Evolutionary conservation across 108 stramenopile genomes (phyloP).

Genomic region (Fistulifera pelliculosa): DNA sequence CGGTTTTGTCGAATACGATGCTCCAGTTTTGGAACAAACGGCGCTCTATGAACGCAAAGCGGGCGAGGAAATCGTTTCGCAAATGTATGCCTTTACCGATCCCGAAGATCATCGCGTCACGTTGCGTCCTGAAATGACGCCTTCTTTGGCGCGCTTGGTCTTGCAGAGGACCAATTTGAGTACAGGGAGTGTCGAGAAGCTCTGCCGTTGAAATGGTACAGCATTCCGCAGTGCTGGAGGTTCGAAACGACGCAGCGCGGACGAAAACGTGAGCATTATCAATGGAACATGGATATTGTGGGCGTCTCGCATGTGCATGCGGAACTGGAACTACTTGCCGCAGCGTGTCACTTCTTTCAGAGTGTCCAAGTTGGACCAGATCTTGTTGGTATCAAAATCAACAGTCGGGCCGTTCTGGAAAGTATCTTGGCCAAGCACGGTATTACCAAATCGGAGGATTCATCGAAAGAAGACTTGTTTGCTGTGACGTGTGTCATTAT

Average conservation of each 20-base stretch:
- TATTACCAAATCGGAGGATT: slow-evolving; percentile 42
- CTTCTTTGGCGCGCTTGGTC: slow-evolving; percentile 93
- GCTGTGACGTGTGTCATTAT: slow-evolving; percentile 93
- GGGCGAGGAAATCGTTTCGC: slow-evolving; percentile 94
- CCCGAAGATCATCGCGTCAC: slow-evolving; percentile 80
- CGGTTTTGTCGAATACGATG: slow-evolving; percentile 94
- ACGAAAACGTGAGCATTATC: slow-evolving; percentile 93
- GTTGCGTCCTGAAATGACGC: slow-evolving; percentile 95
- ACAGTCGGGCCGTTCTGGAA: slow-evolving; percentile 80
- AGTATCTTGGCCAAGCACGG: slow-evolving; percentile 86
- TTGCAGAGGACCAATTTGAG: slow-evolving; percentile 72
- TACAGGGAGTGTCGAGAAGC: slow-evolving; percentile 64
- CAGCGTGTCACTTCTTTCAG: slow-evolving; percentile 81
- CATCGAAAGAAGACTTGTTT: slow-evolving; percentile 64
- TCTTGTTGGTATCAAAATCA: slow-evolving; percentile 95
- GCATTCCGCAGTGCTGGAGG: slow-evolving; percentile 92
- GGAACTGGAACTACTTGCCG: slow-evolving; percentile 87
- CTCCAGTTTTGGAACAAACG: slow-evolving; percentile 89
- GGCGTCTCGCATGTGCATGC: slow-evolving; percentile 86
- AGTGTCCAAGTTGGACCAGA: slow-evolving; percentile 73
- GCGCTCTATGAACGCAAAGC: slow-evolving; percentile 92
- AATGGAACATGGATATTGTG: slow-evolving; percentile 96
- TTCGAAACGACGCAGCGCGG: slow-evolving; percentile 96
- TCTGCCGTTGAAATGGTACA: slow-evolving; percentile 92
- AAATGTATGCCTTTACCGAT: slow-evolving; percentile 93